Base-by-base conservation (phyloP, 2,329 filamentous ascomycete species). In the Coniosporium tulheliwenetii region DNA sequence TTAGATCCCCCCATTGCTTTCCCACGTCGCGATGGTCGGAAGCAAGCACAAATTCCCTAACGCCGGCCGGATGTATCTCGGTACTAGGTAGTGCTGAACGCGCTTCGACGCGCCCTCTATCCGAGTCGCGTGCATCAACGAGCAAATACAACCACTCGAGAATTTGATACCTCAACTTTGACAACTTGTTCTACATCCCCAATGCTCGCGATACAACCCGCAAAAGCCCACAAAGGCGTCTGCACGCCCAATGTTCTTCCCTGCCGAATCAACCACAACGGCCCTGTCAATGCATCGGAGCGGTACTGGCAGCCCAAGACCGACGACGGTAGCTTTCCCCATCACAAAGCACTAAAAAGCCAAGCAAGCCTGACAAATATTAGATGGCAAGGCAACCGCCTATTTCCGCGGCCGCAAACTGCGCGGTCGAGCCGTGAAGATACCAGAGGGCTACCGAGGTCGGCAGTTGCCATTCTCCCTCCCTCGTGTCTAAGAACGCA, bases 201-300 rank as follows among this genome's bases (percentile, higher is more conserved):
- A 26, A 26, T 26, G 19, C 19, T 26, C 19, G 19, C 19, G 19
- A 12, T 40, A 47, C 3, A 45, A 50, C 30, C 45, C 43, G 4
- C 44, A 47, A 12, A 67, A 67, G 44, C 4, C 7, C 19, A 26
- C 19, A 26, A 26, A 26, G 19, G 19, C 19, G 19, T 26, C 19
- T 66, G 66, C 41, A 74, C 67, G 0, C 73, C 80, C 3, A 80
- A 94, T 52, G 64, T 94, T 14, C 69, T 95, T 10, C 86, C 87
- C 3, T 91, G 84, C 52, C 74, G 76, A 41, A 75, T 95, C 53
- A 72, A 87, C 51, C 80, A 93, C 58, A 75, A 82, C 50, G 87
- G 87, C 1, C 68, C 77, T 1, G 66, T 89, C 41, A 71, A 77
- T 39, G 66, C 75, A 1, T 64, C 72, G 5, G 59, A 72, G 15